Evolutionary conservation across 1,284 basidiomycete species (phyloP), one percentile per base, ranked within the genome.

Genomic region (Austroboletus niveus): DNA sequence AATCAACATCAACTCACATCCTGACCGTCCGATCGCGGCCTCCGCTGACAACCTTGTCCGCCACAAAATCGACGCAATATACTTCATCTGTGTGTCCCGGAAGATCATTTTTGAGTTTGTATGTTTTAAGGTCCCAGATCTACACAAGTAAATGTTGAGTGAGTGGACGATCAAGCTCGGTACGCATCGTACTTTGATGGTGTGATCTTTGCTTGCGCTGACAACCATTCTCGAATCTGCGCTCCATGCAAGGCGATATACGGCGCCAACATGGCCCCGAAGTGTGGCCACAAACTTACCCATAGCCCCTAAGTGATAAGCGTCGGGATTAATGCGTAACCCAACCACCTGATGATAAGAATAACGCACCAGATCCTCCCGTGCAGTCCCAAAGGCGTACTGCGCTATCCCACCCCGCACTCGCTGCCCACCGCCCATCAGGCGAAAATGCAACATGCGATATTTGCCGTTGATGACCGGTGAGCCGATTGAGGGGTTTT

Each of bases 21-120:
- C 90, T 90, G 2, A 90, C 77, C 20, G 77, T 81, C 43, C 78
- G 74, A 68, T 90, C 88, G 35, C 82, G 72, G 32, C 97, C 96
- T 12, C 95, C 97, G 67, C 93, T 96, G 55, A 98, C 94, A 31
- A 98, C 84, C 70, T 98, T 98, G 74, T 99, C 96, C 1, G 94
- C 96, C 1, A 97, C 93, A 66, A 96, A 97, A 69, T 97, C 94
- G 20, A 99, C 96, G 65, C 96, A 99, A 73, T 98, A 98, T 27
- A 99, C 96, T 69, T 99, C 97, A 64, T 99, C 96, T 0, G 89
- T 91, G 66, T 99, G 97, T 4, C 96, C 97, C 0, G 95, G 93
- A 24, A 99, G 80, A 69, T 99, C 96, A 4, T 83, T 85, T 63
- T 92, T 88, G 59, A 98, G 87, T 72, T 97, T 97, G 72, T 92